Evolutionary conservation across 352 stramenopile species (phyloP).

Genomic region (Globisporangium recalcitrans): DNA sequence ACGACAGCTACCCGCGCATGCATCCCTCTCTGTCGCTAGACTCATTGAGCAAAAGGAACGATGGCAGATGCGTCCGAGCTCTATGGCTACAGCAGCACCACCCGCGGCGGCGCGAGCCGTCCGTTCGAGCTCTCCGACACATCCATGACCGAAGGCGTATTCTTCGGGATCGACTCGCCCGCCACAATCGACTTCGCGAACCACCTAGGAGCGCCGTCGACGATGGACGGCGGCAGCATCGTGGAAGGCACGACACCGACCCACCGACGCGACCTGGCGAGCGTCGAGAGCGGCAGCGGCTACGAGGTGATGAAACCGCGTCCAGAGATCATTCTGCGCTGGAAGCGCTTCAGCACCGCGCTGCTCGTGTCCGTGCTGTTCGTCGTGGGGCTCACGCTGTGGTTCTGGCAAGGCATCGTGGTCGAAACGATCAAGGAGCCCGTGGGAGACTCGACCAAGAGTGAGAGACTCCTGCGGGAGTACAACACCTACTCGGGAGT

Average conservation of each 20-base stretch:
- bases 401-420: constrained; percentile 15
- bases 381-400: constrained; percentile 13
- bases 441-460: constrained; percentile 14
- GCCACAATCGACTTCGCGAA: background rate
- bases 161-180: constrained; percentile 17
- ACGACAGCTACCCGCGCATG: background rate
- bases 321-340: constrained; percentile 20
- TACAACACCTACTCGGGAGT: constrained; percentile 24
- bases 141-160: constrained; percentile 16
- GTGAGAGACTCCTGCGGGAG: constrained; percentile 10
- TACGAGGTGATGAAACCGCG: constrained; percentile 6
- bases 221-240: constrained; percentile 7
- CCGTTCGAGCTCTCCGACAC: constrained; percentile 15
- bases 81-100: constrained; percentile 9
- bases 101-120: background rate
- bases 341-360: constrained; percentile 14
- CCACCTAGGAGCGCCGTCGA: constrained; percentile 6
- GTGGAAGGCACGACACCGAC: background rate
- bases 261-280: background rate
- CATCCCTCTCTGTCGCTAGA: background rate
- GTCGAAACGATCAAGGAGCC: constrained; percentile 13
- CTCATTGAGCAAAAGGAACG: constrained; percentile 7
- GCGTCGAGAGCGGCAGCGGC: background rate
- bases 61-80: constrained; percentile 12
- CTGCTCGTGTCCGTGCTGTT: constrained; percentile 6